Base-by-base conservation (phyloP, 140 eudicot genomes). In the Oenanthe javanica region DNA sequence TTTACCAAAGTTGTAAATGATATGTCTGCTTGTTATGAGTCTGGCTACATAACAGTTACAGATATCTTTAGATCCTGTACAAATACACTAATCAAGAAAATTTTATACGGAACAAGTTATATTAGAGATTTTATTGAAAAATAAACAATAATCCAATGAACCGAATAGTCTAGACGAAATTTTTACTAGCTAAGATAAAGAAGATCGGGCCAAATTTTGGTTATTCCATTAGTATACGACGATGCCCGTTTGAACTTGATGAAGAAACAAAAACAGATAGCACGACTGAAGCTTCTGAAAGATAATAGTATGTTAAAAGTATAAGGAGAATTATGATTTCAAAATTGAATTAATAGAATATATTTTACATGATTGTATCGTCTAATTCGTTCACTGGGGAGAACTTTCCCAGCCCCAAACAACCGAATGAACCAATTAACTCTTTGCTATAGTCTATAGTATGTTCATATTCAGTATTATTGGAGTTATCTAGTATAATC, bases 311-410 rank as follows among this genome's bases (percentile, higher is more conserved):
- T 67, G 43, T 9, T 67, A 67, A 1, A 31, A 31, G 74, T 67
- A 36, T 3, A 27, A 67, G 74, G 11, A 67, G 10, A 13, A 67
- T 12, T 5, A 23, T 25, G 6, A 46, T 67, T 52, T 79, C 76
- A 79, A 79, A 66, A 79, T 45, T 79, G 82, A 67, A 79, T 64
- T 27, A 79, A 61, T 46, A 79, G 74, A 79, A 79, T 66, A 47
- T 47, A 38, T 79, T 64, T 66, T 14, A 23, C 51, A 79, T 27
- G 72, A 78, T 15, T 25, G 36, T 40, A 13, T 59, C 43, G 6
- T 46, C 18, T n/a, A 31, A 67, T 67, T 67, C 4, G 46, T 67
- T 14, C 10, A 36, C 19, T 67, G 74, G n/a, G 46, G 74, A 15
- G 36, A 36, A 36, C 4, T 4, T 42, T 42, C 45, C 45, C 16